Conservation (phyloP, 108 stramenopile genomes). For the Conticribra guillardii region DNA sequence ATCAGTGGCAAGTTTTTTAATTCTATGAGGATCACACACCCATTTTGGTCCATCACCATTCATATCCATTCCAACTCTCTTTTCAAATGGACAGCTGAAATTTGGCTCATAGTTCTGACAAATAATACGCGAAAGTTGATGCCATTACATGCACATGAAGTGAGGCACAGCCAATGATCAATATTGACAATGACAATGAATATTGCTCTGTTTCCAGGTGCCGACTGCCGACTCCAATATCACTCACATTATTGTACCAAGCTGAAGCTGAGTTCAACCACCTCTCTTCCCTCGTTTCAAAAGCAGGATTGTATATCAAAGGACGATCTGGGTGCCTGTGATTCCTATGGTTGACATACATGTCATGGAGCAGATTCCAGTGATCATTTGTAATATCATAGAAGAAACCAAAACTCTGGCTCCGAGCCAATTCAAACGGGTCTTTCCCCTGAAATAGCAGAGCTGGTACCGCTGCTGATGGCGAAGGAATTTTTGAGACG, state of each 20-base stretch:
- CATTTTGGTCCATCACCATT: conserved; percentile 74
- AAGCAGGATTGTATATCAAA: conserved; percentile 14
- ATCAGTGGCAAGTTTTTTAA: conserved; percentile 19
- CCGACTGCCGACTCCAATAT: too few relatives aligned
- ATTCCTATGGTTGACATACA: conserved; percentile 17
- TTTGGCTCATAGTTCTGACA: conserved; percentile 63
- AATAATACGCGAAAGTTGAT: too few relatives aligned
- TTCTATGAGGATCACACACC: conserved; percentile 68
- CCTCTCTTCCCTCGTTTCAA: not conserved
- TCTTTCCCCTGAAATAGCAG: too few relatives aligned
- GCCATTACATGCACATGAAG: too few relatives aligned
- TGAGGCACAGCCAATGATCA: not conserved
- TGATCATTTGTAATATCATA: conserved; percentile 35
- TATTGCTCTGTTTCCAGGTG: not conserved
- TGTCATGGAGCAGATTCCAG: conserved; percentile 41
- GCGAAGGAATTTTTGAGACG: too few relatives aligned
- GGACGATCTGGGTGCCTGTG: conserved; percentile 34
- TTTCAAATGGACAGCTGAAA: conserved; percentile 61
- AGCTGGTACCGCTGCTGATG: too few relatives aligned
- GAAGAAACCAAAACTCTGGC: conserved; percentile 51
- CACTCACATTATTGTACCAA: conserved; percentile 29
- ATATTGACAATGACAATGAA: not conserved
- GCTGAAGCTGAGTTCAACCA: conserved; percentile 10
- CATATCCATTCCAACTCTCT: conserved; percentile 45
- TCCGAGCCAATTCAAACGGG: conserved; percentile 24